Evolutionary conservation across 2,329 filamentous ascomycete species (phyloP).

Genomic region (Exserohilum rostratum): DNA sequence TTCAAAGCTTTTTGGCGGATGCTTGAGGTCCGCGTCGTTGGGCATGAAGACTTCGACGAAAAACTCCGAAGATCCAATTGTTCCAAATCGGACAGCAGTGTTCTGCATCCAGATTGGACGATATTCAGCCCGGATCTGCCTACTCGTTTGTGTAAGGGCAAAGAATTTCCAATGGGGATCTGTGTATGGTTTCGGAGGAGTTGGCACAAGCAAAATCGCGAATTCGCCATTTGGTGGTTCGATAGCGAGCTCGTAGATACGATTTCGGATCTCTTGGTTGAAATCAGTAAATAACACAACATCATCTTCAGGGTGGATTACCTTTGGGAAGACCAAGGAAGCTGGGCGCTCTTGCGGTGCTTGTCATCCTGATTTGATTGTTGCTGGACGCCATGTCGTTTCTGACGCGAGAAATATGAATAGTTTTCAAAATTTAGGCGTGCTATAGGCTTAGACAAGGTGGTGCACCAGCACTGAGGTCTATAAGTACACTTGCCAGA

Average conservation of each 20-base stretch:
- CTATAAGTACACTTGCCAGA: no score
- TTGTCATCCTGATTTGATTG: no score
- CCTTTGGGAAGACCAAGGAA: not conserved
- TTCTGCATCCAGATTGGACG: conserved; percentile 6
- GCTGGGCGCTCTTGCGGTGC: not conserved
- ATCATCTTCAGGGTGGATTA: not conserved
- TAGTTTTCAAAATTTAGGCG: no score
- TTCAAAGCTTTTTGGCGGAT: not conserved
- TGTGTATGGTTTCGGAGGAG: not conserved
- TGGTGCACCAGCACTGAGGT: no score
- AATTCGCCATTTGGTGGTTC: not conserved
- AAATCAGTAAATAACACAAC: not conserved
- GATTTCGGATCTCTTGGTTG: not conserved
- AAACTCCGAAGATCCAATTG: not conserved
- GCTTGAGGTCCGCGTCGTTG: not conserved
- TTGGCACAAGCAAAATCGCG: not conserved
- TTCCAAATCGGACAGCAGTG: not conserved
- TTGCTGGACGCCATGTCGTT: no score
- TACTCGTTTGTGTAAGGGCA: not conserved
- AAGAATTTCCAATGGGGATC: not conserved
- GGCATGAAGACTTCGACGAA: not conserved
- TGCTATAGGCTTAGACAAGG: no score
- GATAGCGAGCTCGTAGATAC: not conserved
- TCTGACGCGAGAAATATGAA: no score
- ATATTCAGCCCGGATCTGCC: conserved; percentile 5